These are phyloP conservation scores for Colletotrichum noveboracense DNA, from an alignment of 2,329 filamentous ascomycete genomes.

Conservation along the genomic window DNA sequence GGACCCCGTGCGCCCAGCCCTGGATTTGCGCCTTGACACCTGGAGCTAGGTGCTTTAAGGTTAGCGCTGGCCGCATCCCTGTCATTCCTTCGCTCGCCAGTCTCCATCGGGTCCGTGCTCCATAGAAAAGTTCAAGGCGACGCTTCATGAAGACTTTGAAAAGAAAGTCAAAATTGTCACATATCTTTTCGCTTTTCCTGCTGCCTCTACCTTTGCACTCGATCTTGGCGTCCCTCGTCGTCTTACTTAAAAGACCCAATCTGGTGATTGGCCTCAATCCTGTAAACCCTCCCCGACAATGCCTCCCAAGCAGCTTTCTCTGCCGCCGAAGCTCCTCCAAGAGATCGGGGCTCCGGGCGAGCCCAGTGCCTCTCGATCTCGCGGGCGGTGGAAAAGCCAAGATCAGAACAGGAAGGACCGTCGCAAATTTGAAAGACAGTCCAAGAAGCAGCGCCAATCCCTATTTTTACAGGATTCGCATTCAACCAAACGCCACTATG, in stretches of 20 bases:
- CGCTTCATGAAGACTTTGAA: not conserved
- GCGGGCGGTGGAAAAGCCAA: conserved; percentile 20
- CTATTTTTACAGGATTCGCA: conserved; percentile 16
- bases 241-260: not conserved
- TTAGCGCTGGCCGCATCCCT: not conserved
- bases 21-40: not conserved
- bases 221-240: not conserved
- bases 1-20: not conserved
- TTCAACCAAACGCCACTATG: conserved; percentile 28
- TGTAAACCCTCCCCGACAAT: conserved; percentile 21
- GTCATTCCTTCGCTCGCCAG: not conserved
- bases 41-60: not conserved
- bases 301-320: conserved; percentile 40
- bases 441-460: conserved; percentile 56
- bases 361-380: not conserved
- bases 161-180: not conserved
- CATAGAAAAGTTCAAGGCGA: not conserved
- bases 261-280: not conserved
- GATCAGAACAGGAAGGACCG: conserved; percentile 63
- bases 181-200: not conserved
- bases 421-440: conserved; percentile 68
- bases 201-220: not conserved
- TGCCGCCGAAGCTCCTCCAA: conserved; percentile 49
- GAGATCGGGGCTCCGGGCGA: conserved; percentile 39
- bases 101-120: not conserved